Evolutionary conservation across 2,329 filamentous ascomycete species (phyloP), one percentile per base, ranked within the genome.

Genomic region (Mariannaea sp.): DNA sequence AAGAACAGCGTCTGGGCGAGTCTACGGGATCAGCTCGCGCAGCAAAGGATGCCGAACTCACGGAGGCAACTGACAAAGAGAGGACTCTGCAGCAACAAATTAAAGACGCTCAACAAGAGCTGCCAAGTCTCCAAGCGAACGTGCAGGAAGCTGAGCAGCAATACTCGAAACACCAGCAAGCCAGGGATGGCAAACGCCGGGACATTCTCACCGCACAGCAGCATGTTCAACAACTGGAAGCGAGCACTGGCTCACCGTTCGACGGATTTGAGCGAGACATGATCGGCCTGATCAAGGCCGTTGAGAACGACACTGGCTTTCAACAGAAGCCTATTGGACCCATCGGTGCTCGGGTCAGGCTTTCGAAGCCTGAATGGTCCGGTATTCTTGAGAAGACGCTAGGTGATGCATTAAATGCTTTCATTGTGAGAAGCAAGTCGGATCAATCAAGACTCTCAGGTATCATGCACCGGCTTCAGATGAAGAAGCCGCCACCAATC

Each of bases 341-440:
- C 0, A 77, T 97, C 12, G 94, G 92, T 24, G 77, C 85, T 19
- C 83, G 94, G 65, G 80, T 99, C 45, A 86, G 85, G 60, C 76
- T 99, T 19, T 75, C 85, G 29, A 86, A 93, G 60, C 88, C 90
- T 1, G 80, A 90, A 62, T 99, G 94, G 94, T 88, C 87, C 1
- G 81, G 83, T 1, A 85, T 96, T 36, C 71, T 99, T 12, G 94
- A 99, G 68, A 88, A 82, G 57, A 83, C 83, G 1, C 80, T 96
- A 39, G 90, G 90, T n/a, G 72, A 71, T 3, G 78, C 75, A 1
- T 75, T 97, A 26, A 88, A 85, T 57, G 85, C 83, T 1, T 99
- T 97, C 66, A 82, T 96, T 44, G 92, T 97, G 35, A 86, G 84
- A 5, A 90, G 78, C 70, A 90, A 89, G 65, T 72, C 77, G 10